These are phyloP conservation scores for Eucalyptus erythrocorys DNA, from an alignment of 345 rosid species.

Conservation along the genomic window DNA sequence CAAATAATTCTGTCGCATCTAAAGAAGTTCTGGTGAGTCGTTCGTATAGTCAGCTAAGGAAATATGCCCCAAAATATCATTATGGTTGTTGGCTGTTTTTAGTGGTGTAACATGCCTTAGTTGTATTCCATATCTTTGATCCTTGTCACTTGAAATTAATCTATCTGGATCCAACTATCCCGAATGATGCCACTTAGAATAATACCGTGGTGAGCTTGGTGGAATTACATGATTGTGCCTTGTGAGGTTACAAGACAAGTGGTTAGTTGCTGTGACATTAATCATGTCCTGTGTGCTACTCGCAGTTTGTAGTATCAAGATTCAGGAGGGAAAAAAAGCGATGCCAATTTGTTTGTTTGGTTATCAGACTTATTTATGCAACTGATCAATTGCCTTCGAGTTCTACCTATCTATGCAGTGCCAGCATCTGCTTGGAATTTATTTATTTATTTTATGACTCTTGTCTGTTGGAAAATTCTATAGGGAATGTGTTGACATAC, in stretches of 20 bases:
- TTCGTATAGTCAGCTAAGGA: neutral
- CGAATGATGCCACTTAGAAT: neutral
- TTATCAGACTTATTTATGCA: neutral
- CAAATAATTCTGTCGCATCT: slow-evolving; percentile 16
- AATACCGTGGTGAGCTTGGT: neutral
- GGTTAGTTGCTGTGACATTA: neutral
- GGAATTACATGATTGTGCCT: neutral
- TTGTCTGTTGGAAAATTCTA: neutral
- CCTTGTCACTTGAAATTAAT: neutral
- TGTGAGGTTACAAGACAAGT: neutral
- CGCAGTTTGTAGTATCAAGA: neutral
- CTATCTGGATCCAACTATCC: neutral
- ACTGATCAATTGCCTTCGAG: neutral
- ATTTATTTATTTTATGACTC: neutral
- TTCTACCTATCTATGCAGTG: neutral
- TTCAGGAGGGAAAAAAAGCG: neutral
- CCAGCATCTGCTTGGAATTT: neutral
- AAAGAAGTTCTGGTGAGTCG: slow-evolving; percentile 31
- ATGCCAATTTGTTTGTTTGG: neutral
- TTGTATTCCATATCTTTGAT: neutral
- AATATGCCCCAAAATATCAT: neutral
- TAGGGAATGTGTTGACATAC: neutral
- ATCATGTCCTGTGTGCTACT: neutral
- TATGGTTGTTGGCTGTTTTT: neutral
- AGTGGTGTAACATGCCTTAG: neutral